Conservation (phyloP, 352 stramenopile species). For the Phytophthora ohioensis region DNA sequence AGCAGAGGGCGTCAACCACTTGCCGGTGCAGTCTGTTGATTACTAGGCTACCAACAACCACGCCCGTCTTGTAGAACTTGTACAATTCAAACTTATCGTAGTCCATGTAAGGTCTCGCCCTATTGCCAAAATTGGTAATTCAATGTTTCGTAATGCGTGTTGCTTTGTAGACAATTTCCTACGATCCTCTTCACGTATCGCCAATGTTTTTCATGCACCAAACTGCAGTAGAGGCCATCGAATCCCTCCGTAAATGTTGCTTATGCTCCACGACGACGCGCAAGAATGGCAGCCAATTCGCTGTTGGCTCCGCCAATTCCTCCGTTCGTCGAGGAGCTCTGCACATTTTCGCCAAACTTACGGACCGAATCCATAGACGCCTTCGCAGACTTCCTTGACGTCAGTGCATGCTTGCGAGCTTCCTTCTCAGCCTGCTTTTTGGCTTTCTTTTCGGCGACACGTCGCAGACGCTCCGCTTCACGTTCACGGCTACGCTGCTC, state of each 20-base stretch:
- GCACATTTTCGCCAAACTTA: conserved; percentile 80
- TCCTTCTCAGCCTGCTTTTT: conserved; percentile 88
- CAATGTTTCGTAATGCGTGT: conserved; percentile 11
- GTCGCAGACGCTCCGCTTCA: conserved; percentile 77
- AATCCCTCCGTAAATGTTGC: neutral
- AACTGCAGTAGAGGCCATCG: neutral
- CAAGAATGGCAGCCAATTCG: conserved; percentile 83
- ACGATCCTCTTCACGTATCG: neutral
- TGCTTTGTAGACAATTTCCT: conserved; percentile 11
- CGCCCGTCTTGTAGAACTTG: neutral
- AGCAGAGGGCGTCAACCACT: conserved; percentile 53
- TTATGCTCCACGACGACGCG: conserved; percentile 63
- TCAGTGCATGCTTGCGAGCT: conserved; percentile 54
- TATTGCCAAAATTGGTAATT: conserved; percentile 34
- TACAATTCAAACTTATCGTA: neutral
- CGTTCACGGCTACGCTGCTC: conserved; percentile 70
- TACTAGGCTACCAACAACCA: conserved; percentile 7
- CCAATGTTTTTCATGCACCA: conserved; percentile 5
- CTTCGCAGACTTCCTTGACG: conserved; percentile 54
- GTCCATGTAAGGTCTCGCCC: neutral
- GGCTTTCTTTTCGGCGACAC: conserved; percentile 88
- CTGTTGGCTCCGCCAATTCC: conserved; percentile 78
- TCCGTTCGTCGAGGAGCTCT: conserved; percentile 48
- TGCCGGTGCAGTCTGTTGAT: conserved; percentile 64
- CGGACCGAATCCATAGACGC: conserved; percentile 63